These are phyloP conservation scores for Penicillium sp. DNA, from an alignment of 2,329 filamentous ascomycete species.

Conservation along the genomic window DNA sequence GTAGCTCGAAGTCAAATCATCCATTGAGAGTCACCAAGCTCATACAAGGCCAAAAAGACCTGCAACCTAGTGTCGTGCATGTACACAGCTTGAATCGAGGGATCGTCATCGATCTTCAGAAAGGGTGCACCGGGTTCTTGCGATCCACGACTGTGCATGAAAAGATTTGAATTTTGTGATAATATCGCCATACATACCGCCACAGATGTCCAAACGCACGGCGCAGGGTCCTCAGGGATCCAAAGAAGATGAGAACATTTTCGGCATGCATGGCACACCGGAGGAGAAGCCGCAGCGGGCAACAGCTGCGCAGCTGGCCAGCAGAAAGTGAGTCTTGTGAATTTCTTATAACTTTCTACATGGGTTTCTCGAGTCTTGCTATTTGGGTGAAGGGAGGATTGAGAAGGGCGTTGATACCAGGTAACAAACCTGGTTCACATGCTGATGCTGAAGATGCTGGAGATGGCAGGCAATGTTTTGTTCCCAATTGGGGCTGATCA, in stretches of 20 bases:
- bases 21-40: not conserved
- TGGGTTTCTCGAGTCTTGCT: not conserved
- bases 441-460: not conserved
- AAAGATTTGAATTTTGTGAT: conserved; percentile 1
- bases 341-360: not conserved
- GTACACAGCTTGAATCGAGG: not conserved
- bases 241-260: conserved; percentile 32
- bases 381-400: not conserved
- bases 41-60: not conserved
- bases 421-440: not conserved
- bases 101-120: conserved; percentile 1
- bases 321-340: conserved; percentile 53
- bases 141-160: not conserved
- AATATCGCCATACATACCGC: not conserved
- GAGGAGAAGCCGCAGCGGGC: conserved; percentile 51
- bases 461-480: not conserved
- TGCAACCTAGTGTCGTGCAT: not conserved
- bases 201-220: conserved; percentile 41
- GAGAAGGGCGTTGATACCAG: not conserved
- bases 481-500: not conserved
- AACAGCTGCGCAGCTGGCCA: conserved; percentile 56
- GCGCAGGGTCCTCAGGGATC: conserved; percentile 37
- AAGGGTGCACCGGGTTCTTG: conserved; percentile 2
- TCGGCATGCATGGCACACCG: conserved; percentile 41
- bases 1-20: not conserved